Percentiles rank a stretch among this genome's conserved stretches.
phyloP scores from a whole-genome alignment of 2,329 filamentous ascomycete genomes.

The Claviceps quebecensis region DNA sequence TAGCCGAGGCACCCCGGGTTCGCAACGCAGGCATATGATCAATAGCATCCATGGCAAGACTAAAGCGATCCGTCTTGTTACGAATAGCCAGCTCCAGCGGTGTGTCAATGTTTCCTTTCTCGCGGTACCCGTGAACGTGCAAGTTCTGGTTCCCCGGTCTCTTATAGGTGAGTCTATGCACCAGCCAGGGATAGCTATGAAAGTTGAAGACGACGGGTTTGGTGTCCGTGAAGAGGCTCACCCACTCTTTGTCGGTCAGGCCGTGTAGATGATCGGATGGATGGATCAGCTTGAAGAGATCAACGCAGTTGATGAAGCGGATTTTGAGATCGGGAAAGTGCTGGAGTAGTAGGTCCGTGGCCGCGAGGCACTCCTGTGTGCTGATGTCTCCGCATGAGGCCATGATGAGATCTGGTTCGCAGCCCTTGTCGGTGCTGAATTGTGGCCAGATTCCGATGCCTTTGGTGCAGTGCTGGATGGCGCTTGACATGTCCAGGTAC shows the following conservation, averaged over 20 bases:
- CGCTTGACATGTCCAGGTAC: conserved; percentile 59
- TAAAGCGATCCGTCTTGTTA: conserved; percentile 66
- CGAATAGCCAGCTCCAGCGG: conserved; percentile 65
- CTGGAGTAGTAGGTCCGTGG: conserved; percentile 58
- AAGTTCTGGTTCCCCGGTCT: conserved; percentile 53
- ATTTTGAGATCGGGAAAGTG: conserved; percentile 60
- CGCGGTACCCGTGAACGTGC: conserved; percentile 64
- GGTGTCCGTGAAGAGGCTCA: conserved; percentile 55
- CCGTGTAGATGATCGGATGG: conserved; percentile 60
- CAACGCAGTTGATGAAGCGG: conserved; percentile 67
- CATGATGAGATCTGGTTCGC: conserved; percentile 62
- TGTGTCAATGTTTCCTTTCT: conserved; percentile 77
- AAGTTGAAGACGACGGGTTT: conserved; percentile 71
- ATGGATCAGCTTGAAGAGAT: conserved; percentile 67
- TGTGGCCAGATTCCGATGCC: conserved; percentile 66
- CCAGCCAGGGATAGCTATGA: conserved; percentile 70
- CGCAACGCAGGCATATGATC: conserved; percentile 49
- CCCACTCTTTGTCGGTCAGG: conserved; percentile 51
- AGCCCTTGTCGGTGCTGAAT: conserved; percentile 55
- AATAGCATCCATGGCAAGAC: conserved; percentile 62
- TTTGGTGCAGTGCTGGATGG: conserved; percentile 63
- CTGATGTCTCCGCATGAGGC: conserved; percentile 62
- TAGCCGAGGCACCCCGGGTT: conserved; percentile 46
- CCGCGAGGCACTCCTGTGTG: conserved; percentile 61
- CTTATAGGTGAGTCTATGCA: conserved; percentile 65